phyloP scores from a whole-genome alignment of 2,329 filamentous ascomycete species.

The Hypoxylon sp. region DNA sequence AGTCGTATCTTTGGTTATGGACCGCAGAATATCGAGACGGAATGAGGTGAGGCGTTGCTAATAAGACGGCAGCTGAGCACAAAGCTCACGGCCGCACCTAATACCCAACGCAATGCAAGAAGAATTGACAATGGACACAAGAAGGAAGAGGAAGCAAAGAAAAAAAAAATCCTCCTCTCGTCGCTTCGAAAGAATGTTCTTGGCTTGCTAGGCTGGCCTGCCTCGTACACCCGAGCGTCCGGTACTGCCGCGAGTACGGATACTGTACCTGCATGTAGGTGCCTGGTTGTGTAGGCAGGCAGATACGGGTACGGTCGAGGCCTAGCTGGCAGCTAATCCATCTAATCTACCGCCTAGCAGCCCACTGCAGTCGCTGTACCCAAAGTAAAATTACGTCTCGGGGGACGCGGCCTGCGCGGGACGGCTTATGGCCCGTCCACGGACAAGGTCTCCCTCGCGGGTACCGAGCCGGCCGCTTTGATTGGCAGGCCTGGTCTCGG shows the following conservation, averaged over 20 bases:
- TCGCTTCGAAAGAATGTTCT: slow-evolving; percentile 4
- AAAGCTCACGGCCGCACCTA: background rate
- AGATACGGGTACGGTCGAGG: too few species aligned
- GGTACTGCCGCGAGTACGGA: slow-evolving; percentile 20
- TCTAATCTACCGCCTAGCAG: too few species aligned
- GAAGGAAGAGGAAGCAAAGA: too few species aligned
- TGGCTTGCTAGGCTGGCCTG: background rate
- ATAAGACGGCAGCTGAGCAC: slow-evolving; percentile 2
- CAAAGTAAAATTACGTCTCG: slow-evolving; percentile 34
- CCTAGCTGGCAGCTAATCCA: too few species aligned
- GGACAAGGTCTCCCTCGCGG: slow-evolving; percentile 31
- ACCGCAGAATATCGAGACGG: too few species aligned
- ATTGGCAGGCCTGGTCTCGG: slow-evolving; percentile 27
- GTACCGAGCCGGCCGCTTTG: slow-evolving; percentile 2
- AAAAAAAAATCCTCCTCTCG: background rate
- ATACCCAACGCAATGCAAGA: background rate
- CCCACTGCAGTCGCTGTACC: slow-evolving; percentile 20
- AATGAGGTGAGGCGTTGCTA: slow-evolving; percentile 5
- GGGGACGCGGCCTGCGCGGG: slow-evolving; percentile 30
- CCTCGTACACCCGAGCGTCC: slow-evolving; percentile 12
- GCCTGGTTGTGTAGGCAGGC: too few species aligned
- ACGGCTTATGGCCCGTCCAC: slow-evolving; percentile 27
- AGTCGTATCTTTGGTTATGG: background rate
- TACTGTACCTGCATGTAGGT: too few species aligned
- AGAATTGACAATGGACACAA: background rate